A percentile compares a stretch with the other conserved stretches of the same genome.
phyloP scores from a whole-genome alignment of 176 grass and related monocot species.

The Microstegium vimineum region DNA sequence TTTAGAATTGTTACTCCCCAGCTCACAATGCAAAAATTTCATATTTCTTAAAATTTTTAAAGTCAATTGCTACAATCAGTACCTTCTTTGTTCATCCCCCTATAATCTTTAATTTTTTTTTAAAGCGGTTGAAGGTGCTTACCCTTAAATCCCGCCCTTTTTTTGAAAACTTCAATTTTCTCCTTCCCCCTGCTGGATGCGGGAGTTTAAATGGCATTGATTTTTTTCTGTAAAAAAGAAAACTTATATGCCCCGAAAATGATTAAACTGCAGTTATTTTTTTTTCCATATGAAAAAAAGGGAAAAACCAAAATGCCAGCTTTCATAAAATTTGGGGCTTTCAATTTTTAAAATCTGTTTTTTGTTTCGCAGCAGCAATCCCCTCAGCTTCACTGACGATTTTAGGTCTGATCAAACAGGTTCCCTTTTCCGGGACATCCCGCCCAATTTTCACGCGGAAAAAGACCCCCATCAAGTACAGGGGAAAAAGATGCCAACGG shows the following conservation, averaged over 20 bases:
- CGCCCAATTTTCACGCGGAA: too few relatives aligned
- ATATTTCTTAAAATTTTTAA: neutral
- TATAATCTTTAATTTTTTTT: constrained; percentile 29
- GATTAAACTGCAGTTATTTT: neutral
- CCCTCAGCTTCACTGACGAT: constrained; percentile 68
- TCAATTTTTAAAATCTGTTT: neutral
- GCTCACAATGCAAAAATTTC: neutral
- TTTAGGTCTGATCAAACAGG: constrained; percentile 69
- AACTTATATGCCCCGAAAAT: neutral
- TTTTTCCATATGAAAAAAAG: neutral
- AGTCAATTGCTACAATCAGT: neutral
- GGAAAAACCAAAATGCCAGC: too few relatives aligned
- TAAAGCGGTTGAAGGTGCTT: constrained; percentile 44
- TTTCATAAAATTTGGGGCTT: neutral
- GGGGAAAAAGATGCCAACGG: neutral
- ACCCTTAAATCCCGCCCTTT: too few relatives aligned
- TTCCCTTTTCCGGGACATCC: constrained; percentile 88
- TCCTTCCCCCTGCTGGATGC: constrained; percentile 60
- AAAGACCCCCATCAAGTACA: constrained; percentile 61
- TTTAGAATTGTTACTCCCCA: neutral
- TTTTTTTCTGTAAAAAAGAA: neutral
- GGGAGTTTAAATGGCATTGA: constrained; percentile 49
- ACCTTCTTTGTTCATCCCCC: neutral
- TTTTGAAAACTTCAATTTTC: constrained; percentile 53
- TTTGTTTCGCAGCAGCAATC: constrained; percentile 55